Percentiles rank a stretch among this genome's conserved stretches.
Evolutionary conservation across 345 rosid species (phyloP).

Genomic region (Kandelia obovata): DNA sequence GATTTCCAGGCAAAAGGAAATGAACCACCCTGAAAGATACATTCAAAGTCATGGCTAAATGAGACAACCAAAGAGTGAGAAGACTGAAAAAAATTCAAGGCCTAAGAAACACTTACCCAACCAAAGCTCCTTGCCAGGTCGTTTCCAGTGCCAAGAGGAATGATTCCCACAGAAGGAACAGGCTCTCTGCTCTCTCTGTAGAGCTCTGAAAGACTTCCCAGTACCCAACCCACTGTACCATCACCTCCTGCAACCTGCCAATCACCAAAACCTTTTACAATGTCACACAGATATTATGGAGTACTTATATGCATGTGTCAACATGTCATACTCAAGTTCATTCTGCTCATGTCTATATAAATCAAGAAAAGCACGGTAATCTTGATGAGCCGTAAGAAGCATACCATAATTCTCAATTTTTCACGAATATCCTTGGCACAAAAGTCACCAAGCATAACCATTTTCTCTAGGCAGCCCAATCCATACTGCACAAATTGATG

Average conservation of each 20-base stretch:
- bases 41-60: conserved; percentile 18
- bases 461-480: conserved; percentile 71
- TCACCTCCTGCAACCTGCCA: conserved; percentile 99
- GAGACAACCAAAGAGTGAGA: conserved; percentile 19
- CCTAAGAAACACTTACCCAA: conserved; percentile 59
- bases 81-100: conserved; percentile 17
- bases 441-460: conserved; percentile 62
- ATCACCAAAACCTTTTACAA: conserved; percentile 7
- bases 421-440: conserved; percentile 81
- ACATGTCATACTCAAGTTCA: not conserved
- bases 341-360: not conserved
- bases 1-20: conserved; percentile 97
- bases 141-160: conserved; percentile 97
- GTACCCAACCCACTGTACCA: conserved; percentile 98
- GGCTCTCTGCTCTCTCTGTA: conserved; percentile 48
- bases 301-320: not conserved
- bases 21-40: conserved; percentile 73
- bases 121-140: conserved; percentile 93
- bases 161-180: conserved; percentile 81
- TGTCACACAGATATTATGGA: not conserved
- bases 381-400: conserved; percentile 18
- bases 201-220: conserved; percentile 78
- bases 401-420: conserved; percentile 79
- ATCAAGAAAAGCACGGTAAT: not conserved
- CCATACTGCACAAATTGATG: conserved; percentile 72